phyloP scores from a whole-genome alignment of 495 filamentous ascomycete genomes.

The Podospora pseudocomata region DNA sequence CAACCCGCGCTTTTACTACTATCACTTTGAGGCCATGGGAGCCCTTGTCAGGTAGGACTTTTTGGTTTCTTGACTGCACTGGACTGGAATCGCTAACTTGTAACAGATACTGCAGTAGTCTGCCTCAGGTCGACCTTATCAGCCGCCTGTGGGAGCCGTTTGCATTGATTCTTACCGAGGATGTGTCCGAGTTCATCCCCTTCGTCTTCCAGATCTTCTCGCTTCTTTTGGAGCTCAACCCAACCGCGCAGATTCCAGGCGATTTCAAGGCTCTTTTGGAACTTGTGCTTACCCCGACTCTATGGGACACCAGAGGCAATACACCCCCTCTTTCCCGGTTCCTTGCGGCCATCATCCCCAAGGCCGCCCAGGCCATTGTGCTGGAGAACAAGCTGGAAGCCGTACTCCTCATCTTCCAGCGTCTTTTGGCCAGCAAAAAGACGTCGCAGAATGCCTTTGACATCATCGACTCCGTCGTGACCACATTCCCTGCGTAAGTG shows the following conservation, averaged over 20 bases:
- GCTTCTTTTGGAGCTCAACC: conserved; percentile 78
- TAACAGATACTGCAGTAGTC: conserved; percentile 61
- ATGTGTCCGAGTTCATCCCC: conserved; percentile 92
- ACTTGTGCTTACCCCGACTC: conserved; percentile 66
- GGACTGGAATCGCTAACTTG: conserved; percentile 15
- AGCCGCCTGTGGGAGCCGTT: conserved; percentile 74
- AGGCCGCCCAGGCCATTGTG: conserved; percentile 65
- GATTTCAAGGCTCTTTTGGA: conserved; percentile 73
- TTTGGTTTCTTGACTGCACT: background rate
- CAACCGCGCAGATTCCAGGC: conserved; percentile 64
- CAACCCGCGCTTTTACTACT: conserved; percentile 98
- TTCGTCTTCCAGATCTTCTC: conserved; percentile 96
- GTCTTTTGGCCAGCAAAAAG: conserved; percentile 67
- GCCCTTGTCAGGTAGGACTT: conserved; percentile 72
- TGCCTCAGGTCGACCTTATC: conserved; percentile 70
- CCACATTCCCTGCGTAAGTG: conserved; percentile 64
- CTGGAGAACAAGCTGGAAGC: conserved; percentile 67
- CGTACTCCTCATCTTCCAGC: conserved; percentile 89
- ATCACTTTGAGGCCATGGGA: conserved; percentile 93
- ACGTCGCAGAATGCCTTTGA: conserved; percentile 83
- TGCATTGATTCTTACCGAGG: conserved; percentile 66
- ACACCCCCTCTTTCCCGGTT: conserved; percentile 84
- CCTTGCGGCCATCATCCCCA: conserved; percentile 77
- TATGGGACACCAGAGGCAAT: conserved; percentile 91
- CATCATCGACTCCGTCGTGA: conserved; percentile 74